These are phyloP conservation scores for Colletotrichum viniferum DNA, from an alignment of 2,329 filamentous ascomycete genomes.

Conservation along the genomic window DNA sequence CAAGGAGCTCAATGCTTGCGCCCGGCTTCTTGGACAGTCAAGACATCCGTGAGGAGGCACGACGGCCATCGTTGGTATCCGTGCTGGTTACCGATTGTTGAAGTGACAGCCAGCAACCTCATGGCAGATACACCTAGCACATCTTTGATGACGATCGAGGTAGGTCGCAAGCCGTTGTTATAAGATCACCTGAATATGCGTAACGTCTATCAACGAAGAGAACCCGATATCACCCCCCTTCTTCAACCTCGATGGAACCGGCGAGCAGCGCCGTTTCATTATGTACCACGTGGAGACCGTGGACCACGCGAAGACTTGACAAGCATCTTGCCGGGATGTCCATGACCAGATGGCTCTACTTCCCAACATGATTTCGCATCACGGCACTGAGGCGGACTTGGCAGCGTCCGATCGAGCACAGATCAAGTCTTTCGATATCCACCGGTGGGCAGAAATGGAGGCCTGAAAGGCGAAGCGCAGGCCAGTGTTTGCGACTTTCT, in stretches of 20 bases:
- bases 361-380: not conserved
- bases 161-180: not conserved
- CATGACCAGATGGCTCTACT: not conserved
- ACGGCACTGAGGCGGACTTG: not conserved
- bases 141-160: not conserved
- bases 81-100: not conserved
- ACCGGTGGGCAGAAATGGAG: not conserved
- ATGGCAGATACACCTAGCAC: not conserved
- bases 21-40: conserved; percentile 1
- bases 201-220: not conserved
- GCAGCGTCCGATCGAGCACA: not conserved
- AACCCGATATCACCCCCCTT: not conserved
- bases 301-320: not conserved
- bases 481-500: not conserved
- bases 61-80: conserved; percentile 14
- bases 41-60: conserved; percentile 6
- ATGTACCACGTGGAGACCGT: not conserved
- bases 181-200: not conserved
- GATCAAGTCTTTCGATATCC: not conserved
- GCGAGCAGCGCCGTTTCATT: not conserved
- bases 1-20: not conserved
- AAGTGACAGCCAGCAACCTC: not conserved
- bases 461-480: not conserved
- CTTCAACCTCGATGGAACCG: not conserved
- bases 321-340: not conserved